Percentiles rank a stretch among this genome's conserved stretches.
phyloP scores from a whole-genome alignment of 768 basidiomycete species.

The Serendipita sp. region DNA sequence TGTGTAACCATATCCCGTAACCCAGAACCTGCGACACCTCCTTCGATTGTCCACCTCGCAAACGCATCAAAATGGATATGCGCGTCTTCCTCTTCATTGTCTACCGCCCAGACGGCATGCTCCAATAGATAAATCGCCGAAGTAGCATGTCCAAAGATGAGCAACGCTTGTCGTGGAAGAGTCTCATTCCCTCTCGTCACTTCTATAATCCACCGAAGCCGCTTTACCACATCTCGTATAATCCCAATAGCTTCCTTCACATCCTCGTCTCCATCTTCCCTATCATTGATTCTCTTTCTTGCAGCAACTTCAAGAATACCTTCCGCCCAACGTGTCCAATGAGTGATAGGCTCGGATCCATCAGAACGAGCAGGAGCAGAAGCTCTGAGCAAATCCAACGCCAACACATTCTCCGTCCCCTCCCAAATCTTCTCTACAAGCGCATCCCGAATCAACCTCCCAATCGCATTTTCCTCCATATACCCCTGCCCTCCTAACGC shows the following conservation, averaged over 20 bases:
- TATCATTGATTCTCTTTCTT: neutral
- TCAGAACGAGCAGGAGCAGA: conserved; percentile 33
- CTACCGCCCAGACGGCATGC: conserved; percentile 47
- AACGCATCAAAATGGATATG: conserved; percentile 11
- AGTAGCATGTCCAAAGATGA: conserved; percentile 39
- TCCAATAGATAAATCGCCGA: conserved; percentile 46
- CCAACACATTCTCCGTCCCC: conserved; percentile 43
- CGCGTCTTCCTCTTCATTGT: conserved; percentile 10
- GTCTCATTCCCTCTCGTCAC: conserved; percentile 28
- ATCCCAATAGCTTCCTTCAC: neutral
- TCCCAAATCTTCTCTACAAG: conserved; percentile 77
- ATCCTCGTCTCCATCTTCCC: neutral
- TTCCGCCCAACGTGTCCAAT: conserved; percentile 34
- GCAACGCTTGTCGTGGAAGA: conserved; percentile 40
- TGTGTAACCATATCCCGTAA: no score
- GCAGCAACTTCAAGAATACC: conserved; percentile 25
- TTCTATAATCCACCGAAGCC: conserved; percentile 26
- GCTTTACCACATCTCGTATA: neutral
- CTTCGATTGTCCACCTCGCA: conserved; percentile 14
- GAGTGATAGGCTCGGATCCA: conserved; percentile 15
- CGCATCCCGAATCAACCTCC: conserved; percentile 46
- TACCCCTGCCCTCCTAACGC: conserved; percentile 64
- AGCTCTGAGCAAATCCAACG: conserved; percentile 48
- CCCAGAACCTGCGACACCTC: neutral
- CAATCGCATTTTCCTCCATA: conserved; percentile 69